A percentile compares a stretch with the other conserved stretches of the same genome.
These are phyloP conservation scores for Diplosphaera chodatii DNA, from an alignment of 139 green algal genomes.

Conservation along the genomic window DNA sequence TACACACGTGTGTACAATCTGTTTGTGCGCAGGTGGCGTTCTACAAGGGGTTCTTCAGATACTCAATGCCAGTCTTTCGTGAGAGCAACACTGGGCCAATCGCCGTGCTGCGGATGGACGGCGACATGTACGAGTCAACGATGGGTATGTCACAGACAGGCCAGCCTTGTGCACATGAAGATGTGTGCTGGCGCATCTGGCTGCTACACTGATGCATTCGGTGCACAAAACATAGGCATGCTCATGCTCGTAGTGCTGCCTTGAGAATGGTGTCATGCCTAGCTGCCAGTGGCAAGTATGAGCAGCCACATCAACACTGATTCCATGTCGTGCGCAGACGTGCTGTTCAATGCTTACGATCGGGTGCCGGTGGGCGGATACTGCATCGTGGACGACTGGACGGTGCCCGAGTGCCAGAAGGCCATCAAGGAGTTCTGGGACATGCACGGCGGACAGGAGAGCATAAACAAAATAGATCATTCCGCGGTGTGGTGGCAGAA, in stretches of 20 bases:
- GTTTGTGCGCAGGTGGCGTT: constrained; percentile 5
- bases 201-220: no score
- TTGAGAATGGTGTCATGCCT: no score
- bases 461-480: no score
- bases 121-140: constrained; percentile 1
- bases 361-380: background rate
- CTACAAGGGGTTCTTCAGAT: constrained; percentile 3
- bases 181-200: no score
- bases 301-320: no score
- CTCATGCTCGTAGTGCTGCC: no score
- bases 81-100: background rate
- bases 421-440: background rate
- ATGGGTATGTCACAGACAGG: background rate
- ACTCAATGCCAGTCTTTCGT: background rate
- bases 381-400: background rate
- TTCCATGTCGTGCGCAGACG: background rate
- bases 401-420: background rate
- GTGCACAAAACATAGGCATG: no score
- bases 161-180: no score
- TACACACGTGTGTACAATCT: no score
- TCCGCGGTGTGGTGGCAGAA: no score
- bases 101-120: background rate
- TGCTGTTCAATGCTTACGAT: background rate
- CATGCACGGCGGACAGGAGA: no score
- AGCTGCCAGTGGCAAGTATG: no score